These are phyloP conservation scores for Russula vinacea DNA, from an alignment of 768 basidiomycete species.

Conservation along the genomic window DNA sequence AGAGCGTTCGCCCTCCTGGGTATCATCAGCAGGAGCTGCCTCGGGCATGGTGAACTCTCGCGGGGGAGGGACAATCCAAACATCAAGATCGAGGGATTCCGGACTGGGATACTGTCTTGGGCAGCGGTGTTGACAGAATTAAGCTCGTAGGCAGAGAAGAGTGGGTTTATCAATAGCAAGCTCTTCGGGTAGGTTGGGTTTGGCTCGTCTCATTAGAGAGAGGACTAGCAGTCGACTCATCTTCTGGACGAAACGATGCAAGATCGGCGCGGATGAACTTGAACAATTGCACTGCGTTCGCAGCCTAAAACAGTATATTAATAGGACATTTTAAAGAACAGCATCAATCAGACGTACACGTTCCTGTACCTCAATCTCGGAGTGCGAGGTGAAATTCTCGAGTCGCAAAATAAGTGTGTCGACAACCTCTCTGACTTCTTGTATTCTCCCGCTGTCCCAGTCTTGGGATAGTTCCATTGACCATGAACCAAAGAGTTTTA, in stretches of 20 bases:
- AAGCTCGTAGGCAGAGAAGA: constrained; percentile 75
- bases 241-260: constrained; percentile 47
- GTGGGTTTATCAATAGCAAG: constrained; percentile 76
- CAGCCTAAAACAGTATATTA: constrained; percentile 52
- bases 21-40: constrained; percentile 40
- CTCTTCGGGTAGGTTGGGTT: constrained; percentile 81
- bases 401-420: constrained; percentile 59
- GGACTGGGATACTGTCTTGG: constrained; percentile 81
- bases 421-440: constrained; percentile 61
- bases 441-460: constrained; percentile 73
- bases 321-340: not conserved
- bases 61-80: constrained; percentile 74
- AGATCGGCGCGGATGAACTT: constrained; percentile 75
- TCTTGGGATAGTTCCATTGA: constrained; percentile 66
- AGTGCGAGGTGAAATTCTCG: constrained; percentile 53
- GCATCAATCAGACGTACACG: constrained; percentile 53
- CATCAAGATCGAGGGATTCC: constrained; percentile 80
- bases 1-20: constrained; percentile 33
- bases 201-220: constrained; percentile 34
- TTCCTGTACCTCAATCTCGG: constrained; percentile 89
- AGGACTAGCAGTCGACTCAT: constrained; percentile 38
- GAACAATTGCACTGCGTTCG: constrained; percentile 72
- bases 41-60: constrained; percentile 38
- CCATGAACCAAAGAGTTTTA: constrained; percentile 88
- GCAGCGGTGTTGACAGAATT: constrained; percentile 80